Evolutionary conservation across 345 rosid genomes (phyloP).

Genomic region (Theobroma cacao): DNA sequence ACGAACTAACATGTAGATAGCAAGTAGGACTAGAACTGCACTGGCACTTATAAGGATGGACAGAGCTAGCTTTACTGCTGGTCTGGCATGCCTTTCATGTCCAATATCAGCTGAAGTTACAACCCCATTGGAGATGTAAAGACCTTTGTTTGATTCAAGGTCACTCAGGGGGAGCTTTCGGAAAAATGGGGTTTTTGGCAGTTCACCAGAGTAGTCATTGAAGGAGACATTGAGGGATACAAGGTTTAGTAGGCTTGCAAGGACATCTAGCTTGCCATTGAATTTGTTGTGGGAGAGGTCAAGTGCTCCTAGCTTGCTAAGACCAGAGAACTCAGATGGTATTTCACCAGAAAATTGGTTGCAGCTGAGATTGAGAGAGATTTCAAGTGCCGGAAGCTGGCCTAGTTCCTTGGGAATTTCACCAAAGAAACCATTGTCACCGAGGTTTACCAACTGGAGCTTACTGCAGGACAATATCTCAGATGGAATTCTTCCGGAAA

Average conservation of each 20-base stretch:
- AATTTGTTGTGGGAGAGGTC: conserved; percentile 84
- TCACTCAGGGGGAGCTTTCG: conserved; percentile 72
- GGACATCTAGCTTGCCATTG: conserved; percentile 56
- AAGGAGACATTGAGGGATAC: conserved; percentile 86
- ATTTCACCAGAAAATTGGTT: conserved; percentile 67
- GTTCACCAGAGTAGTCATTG: conserved; percentile 84
- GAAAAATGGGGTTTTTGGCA: conserved; percentile 82
- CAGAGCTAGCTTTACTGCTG: conserved; percentile 57
- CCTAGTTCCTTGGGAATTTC: conserved; percentile 80
- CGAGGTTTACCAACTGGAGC: conserved; percentile 72
- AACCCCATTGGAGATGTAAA: conserved; percentile 45
- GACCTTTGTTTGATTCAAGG: conserved; percentile 67
- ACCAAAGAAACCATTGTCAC: conserved; percentile 67
- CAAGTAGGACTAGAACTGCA: conserved; percentile 55
- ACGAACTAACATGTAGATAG: conserved; percentile 55
- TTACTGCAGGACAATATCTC: conserved; percentile 69
- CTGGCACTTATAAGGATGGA: conserved; percentile 64
- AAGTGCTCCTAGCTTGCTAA: conserved; percentile 63
- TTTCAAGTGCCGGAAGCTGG: conserved; percentile 67
- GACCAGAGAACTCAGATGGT: conserved; percentile 71
- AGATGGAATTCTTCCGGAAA: conserved; percentile 68
- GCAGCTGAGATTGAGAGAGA: conserved; percentile 86
- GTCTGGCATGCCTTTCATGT: conserved; percentile 30
- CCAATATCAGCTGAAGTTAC: conserved; percentile 41
- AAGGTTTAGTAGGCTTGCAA: conserved; percentile 73